Percentiles rank a stretch among this genome's conserved stretches.
These are phyloP conservation scores for Inonotus obliquus DNA, from an alignment of 1,284 basidiomycete species.

Conservation along the genomic window DNA sequence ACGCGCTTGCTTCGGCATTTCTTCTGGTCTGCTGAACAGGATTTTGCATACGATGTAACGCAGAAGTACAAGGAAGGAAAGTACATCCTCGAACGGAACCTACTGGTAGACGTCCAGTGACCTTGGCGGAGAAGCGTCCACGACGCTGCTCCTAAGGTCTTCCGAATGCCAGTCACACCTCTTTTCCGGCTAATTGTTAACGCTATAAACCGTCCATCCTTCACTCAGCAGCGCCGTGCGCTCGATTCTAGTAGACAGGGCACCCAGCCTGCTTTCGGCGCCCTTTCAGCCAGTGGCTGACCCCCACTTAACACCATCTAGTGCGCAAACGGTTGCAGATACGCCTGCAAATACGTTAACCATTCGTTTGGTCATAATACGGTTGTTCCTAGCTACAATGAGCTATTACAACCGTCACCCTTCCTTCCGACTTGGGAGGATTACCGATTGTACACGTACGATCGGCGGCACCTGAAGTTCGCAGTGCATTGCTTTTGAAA, in stretches of 20 bases:
- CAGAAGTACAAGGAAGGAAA: slow-evolving; percentile 99
- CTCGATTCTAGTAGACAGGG: slow-evolving; percentile 1
- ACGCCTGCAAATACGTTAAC: background rate
- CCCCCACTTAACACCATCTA: background rate
- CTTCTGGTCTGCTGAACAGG: slow-evolving; percentile 44
- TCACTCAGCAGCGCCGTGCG: slow-evolving; percentile 3
- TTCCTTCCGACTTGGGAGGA: background rate
- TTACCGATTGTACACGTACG: background rate
- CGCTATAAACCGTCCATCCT: background rate
- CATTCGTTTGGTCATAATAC: background rate
- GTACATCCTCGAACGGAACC: slow-evolving; percentile 92
- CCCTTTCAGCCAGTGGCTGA: slow-evolving; percentile 2
- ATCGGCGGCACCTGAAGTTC: background rate
- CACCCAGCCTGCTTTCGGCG: background rate
- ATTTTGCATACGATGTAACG: slow-evolving; percentile 80
- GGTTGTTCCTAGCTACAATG: background rate
- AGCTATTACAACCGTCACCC: background rate
- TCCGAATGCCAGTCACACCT: slow-evolving; percentile 11
- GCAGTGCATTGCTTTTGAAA: background rate
- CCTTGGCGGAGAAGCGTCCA: background rate
- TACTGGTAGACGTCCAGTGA: slow-evolving; percentile 78
- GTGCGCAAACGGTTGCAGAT: background rate
- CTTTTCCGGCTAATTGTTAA: slow-evolving; percentile 7
- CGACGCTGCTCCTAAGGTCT: background rate
- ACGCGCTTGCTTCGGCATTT: slow-evolving; percentile 10